phyloP scores from a whole-genome alignment of 2,329 filamentous ascomycete genomes.

The Trichothecium sympodiale region DNA sequence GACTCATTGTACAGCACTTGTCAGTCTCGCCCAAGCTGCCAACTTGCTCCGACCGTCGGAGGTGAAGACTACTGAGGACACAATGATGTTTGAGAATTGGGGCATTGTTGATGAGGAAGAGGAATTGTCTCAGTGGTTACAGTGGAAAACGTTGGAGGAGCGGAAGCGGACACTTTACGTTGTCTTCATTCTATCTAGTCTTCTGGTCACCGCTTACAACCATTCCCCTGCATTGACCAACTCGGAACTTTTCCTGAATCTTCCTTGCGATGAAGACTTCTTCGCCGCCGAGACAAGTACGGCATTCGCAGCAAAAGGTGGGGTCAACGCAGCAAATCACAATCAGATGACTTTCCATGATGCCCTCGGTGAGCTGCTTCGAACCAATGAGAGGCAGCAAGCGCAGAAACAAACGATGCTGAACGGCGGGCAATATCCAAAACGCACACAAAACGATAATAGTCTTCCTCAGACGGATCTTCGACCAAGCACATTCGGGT shows the following conservation, averaged over 20 bases:
- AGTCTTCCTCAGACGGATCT: conserved; percentile 51
- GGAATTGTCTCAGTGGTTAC: conserved; percentile 57
- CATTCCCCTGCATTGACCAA: conserved; percentile 85
- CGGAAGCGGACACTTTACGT: conserved; percentile 86
- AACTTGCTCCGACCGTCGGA: conserved; percentile 47
- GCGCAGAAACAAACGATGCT: conserved; percentile 38
- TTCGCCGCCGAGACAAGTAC: conserved; percentile 76
- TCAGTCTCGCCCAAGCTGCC: conserved; percentile 85
- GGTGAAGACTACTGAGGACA: conserved; percentile 36
- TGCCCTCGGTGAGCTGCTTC: conserved; percentile 69
- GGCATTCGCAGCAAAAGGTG: conserved; percentile 71
- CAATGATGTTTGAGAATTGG: conserved; percentile 47
- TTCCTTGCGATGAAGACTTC: conserved; percentile 88
- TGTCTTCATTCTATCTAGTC: conserved; percentile 83
- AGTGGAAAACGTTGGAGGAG: conserved; percentile 82
- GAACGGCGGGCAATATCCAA: neutral
- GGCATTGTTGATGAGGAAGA: conserved; percentile 34
- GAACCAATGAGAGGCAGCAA: conserved; percentile 56
- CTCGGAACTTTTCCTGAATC: conserved; percentile 78
- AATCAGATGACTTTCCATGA: conserved; percentile 70
- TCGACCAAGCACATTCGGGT: conserved; percentile 82
- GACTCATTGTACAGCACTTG: conserved; percentile 81
- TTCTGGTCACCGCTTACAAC: conserved; percentile 87
- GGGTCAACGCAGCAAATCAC: conserved; percentile 54
- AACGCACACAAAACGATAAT: conserved; percentile 4